These are phyloP conservation scores for Globisporangium nodosum DNA, from an alignment of 352 stramenopile genomes.

Conservation along the genomic window DNA sequence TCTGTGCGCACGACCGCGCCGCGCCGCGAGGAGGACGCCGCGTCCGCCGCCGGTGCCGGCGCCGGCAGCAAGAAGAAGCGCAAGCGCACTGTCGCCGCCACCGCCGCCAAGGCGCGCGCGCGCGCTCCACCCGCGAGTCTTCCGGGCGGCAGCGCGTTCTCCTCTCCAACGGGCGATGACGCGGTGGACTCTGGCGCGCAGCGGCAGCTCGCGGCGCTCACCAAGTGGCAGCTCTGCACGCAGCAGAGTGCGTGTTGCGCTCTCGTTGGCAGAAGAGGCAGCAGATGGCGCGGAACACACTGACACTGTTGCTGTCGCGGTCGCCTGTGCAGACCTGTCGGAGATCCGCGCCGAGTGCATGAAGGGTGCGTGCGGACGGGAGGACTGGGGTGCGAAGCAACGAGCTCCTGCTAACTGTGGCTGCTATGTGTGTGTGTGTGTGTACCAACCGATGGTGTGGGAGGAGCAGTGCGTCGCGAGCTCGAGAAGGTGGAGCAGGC, in stretches of 20 bases:
- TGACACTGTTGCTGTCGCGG: not conserved
- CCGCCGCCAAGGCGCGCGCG: conserved; percentile 8
- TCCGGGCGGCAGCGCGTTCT: not conserved
- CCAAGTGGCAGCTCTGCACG: conserved; percentile 32
- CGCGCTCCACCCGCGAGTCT: not conserved
- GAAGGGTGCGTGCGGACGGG: conserved; percentile 10
- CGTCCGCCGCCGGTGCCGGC: not conserved
- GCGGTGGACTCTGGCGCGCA: conserved; percentile 15
- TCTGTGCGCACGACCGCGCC: conserved; percentile 23
- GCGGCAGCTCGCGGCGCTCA: conserved; percentile 14
- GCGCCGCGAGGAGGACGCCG: conserved; percentile 4
- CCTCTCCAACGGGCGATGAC: not conserved
- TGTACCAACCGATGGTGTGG: too few species aligned
- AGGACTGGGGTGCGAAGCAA: not conserved
- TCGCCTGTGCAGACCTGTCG: conserved; percentile 14
- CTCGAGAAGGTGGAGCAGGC: conserved; percentile 33
- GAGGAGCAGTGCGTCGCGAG: conserved; percentile 28
- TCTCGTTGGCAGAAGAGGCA: not conserved
- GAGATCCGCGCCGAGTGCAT: conserved; percentile 28
- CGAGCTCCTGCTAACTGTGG: not conserved
- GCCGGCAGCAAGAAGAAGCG: conserved; percentile 21
- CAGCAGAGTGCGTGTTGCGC: conserved; percentile 19
- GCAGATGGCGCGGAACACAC: not conserved
- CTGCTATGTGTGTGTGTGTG: not conserved
- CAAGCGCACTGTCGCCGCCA: conserved; percentile 21